Percentiles rank a stretch among this genome's conserved stretches.
phyloP scores from a whole-genome alignment of 805 yeast genomes.

The Clavispora phyllophila region DNA sequence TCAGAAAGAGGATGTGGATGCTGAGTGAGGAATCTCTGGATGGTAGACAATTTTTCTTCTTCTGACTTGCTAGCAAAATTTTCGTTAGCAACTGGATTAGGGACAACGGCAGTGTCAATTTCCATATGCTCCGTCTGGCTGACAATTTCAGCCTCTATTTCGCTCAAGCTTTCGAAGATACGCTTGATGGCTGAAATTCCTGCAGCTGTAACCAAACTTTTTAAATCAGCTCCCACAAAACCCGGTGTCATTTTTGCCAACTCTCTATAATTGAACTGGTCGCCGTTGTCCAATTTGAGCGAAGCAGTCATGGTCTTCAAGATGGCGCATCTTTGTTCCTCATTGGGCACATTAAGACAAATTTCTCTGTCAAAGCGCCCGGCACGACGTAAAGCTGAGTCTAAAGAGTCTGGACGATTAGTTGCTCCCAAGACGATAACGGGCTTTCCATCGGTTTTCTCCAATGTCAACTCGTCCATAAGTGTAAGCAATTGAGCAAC shows the following conservation, averaged over 20 bases:
- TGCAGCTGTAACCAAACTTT: constrained; percentile 90
- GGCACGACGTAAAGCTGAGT: constrained; percentile 91
- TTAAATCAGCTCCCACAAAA: constrained; percentile 94
- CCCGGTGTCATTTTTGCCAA: constrained; percentile 95
- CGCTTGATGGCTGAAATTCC: constrained; percentile 92
- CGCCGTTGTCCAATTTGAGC: constrained; percentile 57
- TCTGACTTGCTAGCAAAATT: constrained; percentile 31
- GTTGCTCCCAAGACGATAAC: constrained; percentile 96
- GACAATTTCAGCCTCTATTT: constrained; percentile 30
- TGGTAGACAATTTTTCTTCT: constrained; percentile 47
- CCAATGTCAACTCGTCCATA: constrained; percentile 87
- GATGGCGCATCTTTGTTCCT: constrained; percentile 70
- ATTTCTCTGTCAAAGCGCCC: constrained; percentile 96
- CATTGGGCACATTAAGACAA: constrained; percentile 91
- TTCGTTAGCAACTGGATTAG: neutral
- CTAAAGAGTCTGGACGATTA: constrained; percentile 91
- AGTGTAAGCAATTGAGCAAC: constrained; percentile 93
- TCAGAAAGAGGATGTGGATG: constrained; percentile 78
- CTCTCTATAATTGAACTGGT: constrained; percentile 53
- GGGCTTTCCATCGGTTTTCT: constrained; percentile 87
- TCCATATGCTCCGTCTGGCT: constrained; percentile 26
- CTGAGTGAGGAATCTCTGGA: constrained; percentile 62
- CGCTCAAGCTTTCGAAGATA: constrained; percentile 62
- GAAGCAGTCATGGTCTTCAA: constrained; percentile 65
- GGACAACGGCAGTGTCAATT: constrained; percentile 17